Evolutionary conservation across 2,329 filamentous ascomycete genomes (phyloP), one percentile per base, ranked within the genome.

Genomic region (Trichoderma semiorbis): DNA sequence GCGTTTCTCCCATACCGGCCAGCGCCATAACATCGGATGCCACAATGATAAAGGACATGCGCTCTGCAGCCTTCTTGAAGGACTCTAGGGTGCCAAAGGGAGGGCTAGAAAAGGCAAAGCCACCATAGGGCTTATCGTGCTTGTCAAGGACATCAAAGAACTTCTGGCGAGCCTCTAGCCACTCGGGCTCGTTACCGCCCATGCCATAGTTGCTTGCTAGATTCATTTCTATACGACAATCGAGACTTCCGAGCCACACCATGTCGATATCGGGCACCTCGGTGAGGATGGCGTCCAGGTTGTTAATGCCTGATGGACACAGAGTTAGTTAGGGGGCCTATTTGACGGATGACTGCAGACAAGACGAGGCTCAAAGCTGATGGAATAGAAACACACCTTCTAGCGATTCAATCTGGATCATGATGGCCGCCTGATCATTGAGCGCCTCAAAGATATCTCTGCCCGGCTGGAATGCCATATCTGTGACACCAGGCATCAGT

Each of bases 251-350:
- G 1, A 86, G 79, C 84, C 84, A 86, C 18, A 85, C 83, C 21
- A 81, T 76, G 74, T 86, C 84, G 34, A 86, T 84, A 53, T 85
- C 81, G 1, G 83, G 82, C 30, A 80, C 79, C 71, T 81, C 82
- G 16, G 83, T 84, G 34, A 86, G 80, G 70, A 86, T 85, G 50
- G 78, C 83, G 73, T 86, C 84, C n/a, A 86, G 82, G 75, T 86
- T 85, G 67, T 83, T 76, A 71, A 85, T 78, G 57, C 80, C 84
- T 76, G 39, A 39, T 39, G 24, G 39, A 53, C 21, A 12, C 28
- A 39, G 14, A 53, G 11, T 55, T 18, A 64, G 26, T 3, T 18
- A 30, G 21, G 2, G 14, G 39, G 10, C 6, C 18, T 4, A 65
- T 47, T 24, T 62, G 50, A 30, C 10, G n/a, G 16, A 16, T 10